A percentile compares a stretch with the other conserved stretches of the same genome.
phyloP scores from a whole-genome alignment of 2,329 filamentous ascomycete species.

The Fusarium verrucosum region DNA sequence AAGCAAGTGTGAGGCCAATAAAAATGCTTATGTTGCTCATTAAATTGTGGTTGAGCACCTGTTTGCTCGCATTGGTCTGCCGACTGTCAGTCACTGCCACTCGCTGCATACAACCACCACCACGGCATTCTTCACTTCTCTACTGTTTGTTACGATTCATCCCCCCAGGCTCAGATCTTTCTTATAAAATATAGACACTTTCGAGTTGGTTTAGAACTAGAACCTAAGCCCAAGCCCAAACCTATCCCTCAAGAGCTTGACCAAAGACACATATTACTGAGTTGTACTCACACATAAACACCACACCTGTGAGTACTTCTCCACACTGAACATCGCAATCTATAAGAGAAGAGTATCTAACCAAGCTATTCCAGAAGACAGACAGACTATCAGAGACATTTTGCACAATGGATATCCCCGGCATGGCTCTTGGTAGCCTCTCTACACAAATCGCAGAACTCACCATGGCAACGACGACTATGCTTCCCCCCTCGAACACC shows the following conservation, averaged over 20 bases:
- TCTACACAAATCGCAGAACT: neutral
- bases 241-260: neutral
- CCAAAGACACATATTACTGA: neutral
- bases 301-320: neutral
- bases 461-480: neutral
- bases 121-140: neutral
- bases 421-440: no score
- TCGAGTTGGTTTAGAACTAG: neutral
- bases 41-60: neutral
- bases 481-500: neutral
- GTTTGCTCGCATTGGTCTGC: neutral
- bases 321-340: neutral
- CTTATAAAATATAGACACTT: neutral
- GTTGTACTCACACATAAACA: neutral
- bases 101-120: neutral
- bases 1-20: neutral
- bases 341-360: neutral
- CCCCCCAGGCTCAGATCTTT: neutral
- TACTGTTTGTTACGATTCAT: neutral
- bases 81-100: slow-evolving; percentile 18
- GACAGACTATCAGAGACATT: neutral
- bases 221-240: no score
- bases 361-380: neutral
- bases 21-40: neutral
- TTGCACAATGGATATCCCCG: neutral